A percentile compares a stretch with the other conserved stretches of the same genome.
These are phyloP conservation scores for Oxyria digyna DNA, from an alignment of 148 eudicot genomes.

Conservation along the genomic window DNA sequence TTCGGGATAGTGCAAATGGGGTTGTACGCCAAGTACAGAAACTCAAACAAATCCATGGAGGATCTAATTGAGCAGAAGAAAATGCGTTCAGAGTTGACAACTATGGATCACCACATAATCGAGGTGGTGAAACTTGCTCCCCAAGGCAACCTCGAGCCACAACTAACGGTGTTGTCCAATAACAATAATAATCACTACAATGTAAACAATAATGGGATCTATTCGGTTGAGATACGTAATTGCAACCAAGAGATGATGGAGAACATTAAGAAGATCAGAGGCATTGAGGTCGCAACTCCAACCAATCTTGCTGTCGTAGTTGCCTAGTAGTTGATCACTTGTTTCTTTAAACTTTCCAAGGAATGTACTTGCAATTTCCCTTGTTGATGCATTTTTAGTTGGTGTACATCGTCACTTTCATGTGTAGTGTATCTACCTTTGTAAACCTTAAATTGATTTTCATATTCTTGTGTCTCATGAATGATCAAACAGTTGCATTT, in stretches of 20 bases:
- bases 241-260: constrained; percentile 1
- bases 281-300: neutral
- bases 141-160: neutral
- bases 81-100: neutral
- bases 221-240: neutral
- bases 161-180: neutral
- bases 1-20: constrained; percentile 1
- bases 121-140: constrained; percentile 26
- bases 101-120: constrained; percentile 23
- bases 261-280: neutral
- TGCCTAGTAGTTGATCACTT: neutral
- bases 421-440: no score
- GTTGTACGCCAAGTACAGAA: no score
- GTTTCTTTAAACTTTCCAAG: no score
- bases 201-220: neutral
- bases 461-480: no score
- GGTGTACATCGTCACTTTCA: no score
- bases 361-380: no score
- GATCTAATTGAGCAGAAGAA: neutral
- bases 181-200: neutral
- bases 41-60: no score
- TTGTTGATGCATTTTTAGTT: no score
- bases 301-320: neutral
- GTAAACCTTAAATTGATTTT: no score
- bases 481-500: no score